phyloP scores from a whole-genome alignment of 441 rosid genomes.

The Capsella rubella region DNA sequence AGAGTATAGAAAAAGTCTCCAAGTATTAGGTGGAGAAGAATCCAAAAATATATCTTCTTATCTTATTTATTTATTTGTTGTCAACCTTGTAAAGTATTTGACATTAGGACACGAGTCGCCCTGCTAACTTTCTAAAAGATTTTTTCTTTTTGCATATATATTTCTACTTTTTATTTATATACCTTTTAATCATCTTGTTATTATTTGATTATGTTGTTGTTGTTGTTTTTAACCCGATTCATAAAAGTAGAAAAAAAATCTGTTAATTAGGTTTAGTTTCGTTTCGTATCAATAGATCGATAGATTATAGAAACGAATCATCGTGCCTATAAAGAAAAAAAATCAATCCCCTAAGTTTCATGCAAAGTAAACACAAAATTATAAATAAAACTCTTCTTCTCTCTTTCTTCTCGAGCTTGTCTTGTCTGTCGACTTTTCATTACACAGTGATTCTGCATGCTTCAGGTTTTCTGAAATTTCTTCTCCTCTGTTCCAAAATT shows the following conservation, averaged over 20 bases:
- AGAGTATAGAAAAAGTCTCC: not conserved
- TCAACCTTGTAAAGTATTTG: slow-evolving; percentile 29
- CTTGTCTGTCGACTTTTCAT: slow-evolving; percentile 22
- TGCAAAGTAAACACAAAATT: slow-evolving; percentile 34
- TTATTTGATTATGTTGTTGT: not conserved
- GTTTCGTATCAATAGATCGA: slow-evolving; percentile 7
- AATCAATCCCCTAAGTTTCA: slow-evolving; percentile 4
- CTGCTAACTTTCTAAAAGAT: not conserved
- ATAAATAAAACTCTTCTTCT: slow-evolving; percentile 17
- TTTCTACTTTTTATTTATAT: not conserved
- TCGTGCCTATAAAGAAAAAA: slow-evolving; percentile 29
- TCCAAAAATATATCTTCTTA: slow-evolving; percentile 12
- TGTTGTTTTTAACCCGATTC: not conserved
- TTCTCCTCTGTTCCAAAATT: not conserved
- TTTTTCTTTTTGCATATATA: not conserved
- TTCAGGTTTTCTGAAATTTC: slow-evolving; percentile 25
- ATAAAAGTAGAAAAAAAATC: slow-evolving; percentile 5
- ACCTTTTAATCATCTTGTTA: not conserved
- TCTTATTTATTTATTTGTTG: not conserved
- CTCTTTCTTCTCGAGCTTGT: slow-evolving; percentile 22
- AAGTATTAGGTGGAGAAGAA: not conserved
- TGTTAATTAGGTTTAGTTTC: slow-evolving; percentile 26
- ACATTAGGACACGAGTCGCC: slow-evolving; percentile 36
- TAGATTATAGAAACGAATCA: slow-evolving; percentile 2
- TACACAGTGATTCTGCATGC: slow-evolving; percentile 42